Evolutionary conservation across 129 eudicot genomes (phyloP), one percentile per base, ranked within the genome.

Genomic region (Ambrosia artemisiifolia): DNA sequence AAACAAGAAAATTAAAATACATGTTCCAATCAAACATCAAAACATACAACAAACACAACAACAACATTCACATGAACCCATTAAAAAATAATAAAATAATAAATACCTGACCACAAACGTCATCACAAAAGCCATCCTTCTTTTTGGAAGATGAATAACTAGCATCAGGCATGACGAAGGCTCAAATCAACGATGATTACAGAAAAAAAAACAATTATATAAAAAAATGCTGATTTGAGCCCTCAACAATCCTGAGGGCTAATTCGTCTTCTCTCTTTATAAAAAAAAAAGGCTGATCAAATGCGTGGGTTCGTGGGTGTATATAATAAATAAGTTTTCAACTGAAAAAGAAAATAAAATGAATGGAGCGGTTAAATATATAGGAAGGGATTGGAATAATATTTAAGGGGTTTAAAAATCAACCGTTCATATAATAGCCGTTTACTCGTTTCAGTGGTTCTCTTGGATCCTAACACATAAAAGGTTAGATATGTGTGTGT

Each of bases 111-210:
- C 83, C 88, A 72, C 91, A 85, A 75, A 85, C 84, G 18, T 85
- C 78, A 46, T 83, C 88, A 51, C 90, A 85, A 57, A 78, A 49
- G 60, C 63, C 91, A 81, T 88, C 91, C 49, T 74, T 80, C 79
- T 88, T 88, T 74, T 85, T 88, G 28, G 88, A 85, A 83, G 64
- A 63, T 69, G 81, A 83, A 85, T 88, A 84, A 36, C 74, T 83
- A 71, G 84, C 85, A 71, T 87, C 85, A 67, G 75, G 75, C 95
- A 83, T 85, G 59, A 78, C 59, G 65, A 67, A 81, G 81, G 75
- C 82, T 62, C 74, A 66, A 66, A 78, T 75, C 73, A 75, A 61
- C 55, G 49, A 53, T 8, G 42, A 48, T 24, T 24, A 24, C 28
- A 24, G 28, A 13, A 12, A 62, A 12, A 34, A 13, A 11, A 65